Percentiles rank a stretch among this genome's conserved stretches.
These are phyloP conservation scores for Zarea fungicola DNA, from an alignment of 2,329 filamentous ascomycete species.

Conservation along the genomic window DNA sequence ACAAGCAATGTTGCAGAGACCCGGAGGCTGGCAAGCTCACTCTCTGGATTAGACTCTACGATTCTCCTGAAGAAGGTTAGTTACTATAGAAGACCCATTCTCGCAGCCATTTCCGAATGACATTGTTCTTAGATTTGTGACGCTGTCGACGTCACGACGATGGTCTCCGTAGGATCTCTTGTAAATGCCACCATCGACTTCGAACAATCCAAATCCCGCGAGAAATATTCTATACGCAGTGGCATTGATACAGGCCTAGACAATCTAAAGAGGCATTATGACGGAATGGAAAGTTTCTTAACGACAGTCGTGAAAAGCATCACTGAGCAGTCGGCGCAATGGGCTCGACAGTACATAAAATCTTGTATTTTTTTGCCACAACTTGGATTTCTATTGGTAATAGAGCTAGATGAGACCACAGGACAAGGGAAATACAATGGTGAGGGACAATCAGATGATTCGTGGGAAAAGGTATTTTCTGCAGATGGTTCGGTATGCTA, in stretches of 20 bases:
- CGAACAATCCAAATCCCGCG: constrained; percentile 64
- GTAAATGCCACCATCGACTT: constrained; percentile 78
- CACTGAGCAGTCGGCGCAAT: constrained; percentile 55
- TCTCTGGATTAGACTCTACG: background rate
- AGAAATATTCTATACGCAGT: constrained; percentile 65
- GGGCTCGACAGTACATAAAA: constrained; percentile 46
- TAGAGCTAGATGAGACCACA: constrained; percentile 48
- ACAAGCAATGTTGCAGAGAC: constrained; percentile 50
- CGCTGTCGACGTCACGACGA: background rate
- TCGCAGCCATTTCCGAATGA: background rate
- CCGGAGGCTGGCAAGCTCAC: constrained; percentile 49
- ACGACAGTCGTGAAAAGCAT: constrained; percentile 62
- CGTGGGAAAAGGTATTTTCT: constrained; percentile 74
- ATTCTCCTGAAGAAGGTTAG: constrained; percentile 2
- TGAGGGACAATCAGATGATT: constrained; percentile 45
- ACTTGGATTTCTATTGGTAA: constrained; percentile 80
- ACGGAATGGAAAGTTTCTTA: constrained; percentile 71
- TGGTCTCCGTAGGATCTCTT: constrained; percentile 26
- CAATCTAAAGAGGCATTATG: constrained; percentile 68
- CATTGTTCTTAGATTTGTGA: background rate
- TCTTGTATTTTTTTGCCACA: constrained; percentile 91
- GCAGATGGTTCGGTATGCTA: constrained; percentile 72
- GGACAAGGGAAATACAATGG: constrained; percentile 61
- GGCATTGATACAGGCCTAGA: constrained; percentile 74
- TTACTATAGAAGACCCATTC: background rate